Evolutionary conservation across 208 protist genomes (phyloP).

Genomic region (Tritrichomonas foetus): DNA sequence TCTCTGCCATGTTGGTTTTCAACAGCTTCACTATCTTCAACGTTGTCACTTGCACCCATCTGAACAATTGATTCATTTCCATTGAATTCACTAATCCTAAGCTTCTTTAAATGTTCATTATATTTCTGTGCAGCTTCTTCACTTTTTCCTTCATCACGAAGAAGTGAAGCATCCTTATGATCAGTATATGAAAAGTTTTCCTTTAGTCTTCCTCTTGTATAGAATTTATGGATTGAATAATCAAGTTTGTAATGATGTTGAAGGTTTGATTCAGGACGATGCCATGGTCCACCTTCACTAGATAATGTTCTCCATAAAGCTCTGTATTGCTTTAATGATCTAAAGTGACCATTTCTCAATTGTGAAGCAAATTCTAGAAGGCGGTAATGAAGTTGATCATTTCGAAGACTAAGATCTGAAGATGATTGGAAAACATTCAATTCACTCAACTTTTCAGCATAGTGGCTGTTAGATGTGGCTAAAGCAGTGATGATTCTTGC

Average conservation of each 20-base stretch:
- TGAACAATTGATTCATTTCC: background rate
- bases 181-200: background rate
- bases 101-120: background rate
- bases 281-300: background rate
- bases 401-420: background rate
- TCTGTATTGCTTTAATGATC: background rate
- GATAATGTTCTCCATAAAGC: background rate
- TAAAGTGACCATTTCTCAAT: background rate
- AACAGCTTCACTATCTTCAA: background rate
- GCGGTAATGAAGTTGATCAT: background rate
- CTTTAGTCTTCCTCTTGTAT: background rate
- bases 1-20: background rate
- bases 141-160: background rate
- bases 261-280: background rate
- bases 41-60: background rate
- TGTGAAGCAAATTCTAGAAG: background rate
- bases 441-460: no score
- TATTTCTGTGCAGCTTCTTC: background rate
- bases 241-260: background rate
- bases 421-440: no score
- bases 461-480: no score
- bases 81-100: background rate
- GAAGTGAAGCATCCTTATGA: slow-evolving; percentile 18
- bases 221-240: background rate
- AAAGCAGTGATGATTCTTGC: no score